Conservation (phyloP, 2,329 filamentous ascomycete genomes). For the Colletotrichum horii region DNA sequence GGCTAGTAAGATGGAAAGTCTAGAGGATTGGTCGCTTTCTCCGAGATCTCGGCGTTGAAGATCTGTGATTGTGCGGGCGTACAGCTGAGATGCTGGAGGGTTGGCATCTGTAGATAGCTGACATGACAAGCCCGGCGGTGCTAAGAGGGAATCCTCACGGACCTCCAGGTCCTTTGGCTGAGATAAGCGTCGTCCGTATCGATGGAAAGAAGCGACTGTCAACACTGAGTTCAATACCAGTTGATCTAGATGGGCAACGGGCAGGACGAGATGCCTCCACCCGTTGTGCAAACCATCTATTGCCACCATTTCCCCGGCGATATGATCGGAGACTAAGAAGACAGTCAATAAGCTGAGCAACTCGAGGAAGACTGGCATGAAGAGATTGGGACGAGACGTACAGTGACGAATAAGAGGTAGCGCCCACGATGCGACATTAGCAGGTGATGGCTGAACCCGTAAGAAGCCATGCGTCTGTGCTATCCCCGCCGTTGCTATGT, state of each 20-base stretch:
- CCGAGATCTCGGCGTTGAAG: not conserved
- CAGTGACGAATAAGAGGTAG: not conserved
- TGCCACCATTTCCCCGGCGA: conserved; percentile 26
- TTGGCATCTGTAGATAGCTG: not conserved
- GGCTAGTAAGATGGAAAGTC: conserved; percentile 20
- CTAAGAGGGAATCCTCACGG: not conserved
- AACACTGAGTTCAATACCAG: conserved; percentile 18
- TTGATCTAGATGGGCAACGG: conserved; percentile 20
- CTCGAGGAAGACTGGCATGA: not conserved
- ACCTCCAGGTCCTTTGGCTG: too few relatives aligned
- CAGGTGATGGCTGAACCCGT: not conserved
- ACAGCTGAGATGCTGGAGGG: not conserved
- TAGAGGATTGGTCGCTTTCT: not conserved
- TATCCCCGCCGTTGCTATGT: not conserved
- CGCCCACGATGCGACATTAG: not conserved
- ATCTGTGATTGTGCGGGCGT: not conserved
- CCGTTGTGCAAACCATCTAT: conserved; percentile 26
- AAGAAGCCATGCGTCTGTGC: not conserved
- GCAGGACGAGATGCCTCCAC: conserved; percentile 25
- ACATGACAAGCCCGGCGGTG: not conserved
- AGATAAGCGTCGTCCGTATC: not conserved
- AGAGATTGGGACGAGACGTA: not conserved
- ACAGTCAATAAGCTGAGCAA: not conserved
- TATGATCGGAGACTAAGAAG: conserved; percentile 22
- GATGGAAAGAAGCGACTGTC: conserved; percentile 16